These are phyloP conservation scores for Claviceps pusilla DNA, from an alignment of 2,329 filamentous ascomycete species.

Conservation along the genomic window DNA sequence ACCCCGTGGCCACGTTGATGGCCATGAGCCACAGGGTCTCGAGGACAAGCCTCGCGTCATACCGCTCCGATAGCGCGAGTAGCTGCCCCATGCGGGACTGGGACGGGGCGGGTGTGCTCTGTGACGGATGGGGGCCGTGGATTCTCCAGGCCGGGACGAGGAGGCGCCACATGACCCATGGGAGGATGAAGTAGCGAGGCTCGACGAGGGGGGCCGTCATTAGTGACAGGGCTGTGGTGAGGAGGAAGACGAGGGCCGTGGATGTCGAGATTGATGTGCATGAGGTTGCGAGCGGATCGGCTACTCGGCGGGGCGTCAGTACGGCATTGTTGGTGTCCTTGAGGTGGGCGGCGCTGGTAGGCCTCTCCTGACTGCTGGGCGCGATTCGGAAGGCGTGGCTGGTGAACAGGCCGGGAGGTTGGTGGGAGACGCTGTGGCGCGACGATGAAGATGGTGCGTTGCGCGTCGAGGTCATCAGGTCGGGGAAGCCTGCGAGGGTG, in stretches of 20 bases:
- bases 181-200: constrained; percentile 88
- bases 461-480: constrained; percentile 8
- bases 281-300: constrained; percentile 15
- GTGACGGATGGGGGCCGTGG: constrained; percentile 8
- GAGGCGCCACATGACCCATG: constrained; percentile 85
- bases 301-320: not conserved
- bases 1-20: constrained; percentile 53
- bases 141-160: constrained; percentile 45
- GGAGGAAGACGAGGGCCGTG: constrained; percentile 42
- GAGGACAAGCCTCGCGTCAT: constrained; percentile 33
- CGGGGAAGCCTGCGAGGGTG: constrained; percentile 35
- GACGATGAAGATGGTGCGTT: not conserved
- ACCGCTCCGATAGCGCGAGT: constrained; percentile 6
- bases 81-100: not conserved
- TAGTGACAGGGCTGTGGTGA: constrained; percentile 61
- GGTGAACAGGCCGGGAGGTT: constrained; percentile 7
- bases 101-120: not conserved
- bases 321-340: not conserved
- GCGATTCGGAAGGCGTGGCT: constrained; percentile 16
- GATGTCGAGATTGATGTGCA: constrained; percentile 28
- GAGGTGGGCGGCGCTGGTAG: constrained; percentile 6
- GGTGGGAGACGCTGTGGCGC: not conserved
- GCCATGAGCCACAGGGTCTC: constrained; percentile 57
- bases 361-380: not conserved
- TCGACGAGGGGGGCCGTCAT: constrained; percentile 86